Evolutionary conservation across 1,284 basidiomycete genomes (phyloP), one percentile per base, ranked within the genome.

Genomic region (Trametes pubescens): DNA sequence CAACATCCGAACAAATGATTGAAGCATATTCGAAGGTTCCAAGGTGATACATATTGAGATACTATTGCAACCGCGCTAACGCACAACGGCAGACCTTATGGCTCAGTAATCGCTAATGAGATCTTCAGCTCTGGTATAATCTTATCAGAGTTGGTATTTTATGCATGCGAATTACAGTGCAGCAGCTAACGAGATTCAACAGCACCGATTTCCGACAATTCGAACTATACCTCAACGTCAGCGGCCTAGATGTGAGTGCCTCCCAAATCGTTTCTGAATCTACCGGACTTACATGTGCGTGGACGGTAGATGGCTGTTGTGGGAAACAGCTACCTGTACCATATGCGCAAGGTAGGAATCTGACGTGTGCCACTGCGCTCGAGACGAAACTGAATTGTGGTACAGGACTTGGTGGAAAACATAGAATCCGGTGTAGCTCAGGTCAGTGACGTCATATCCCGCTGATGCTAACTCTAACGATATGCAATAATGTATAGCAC

Each of bases 181-280:
- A 22, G 18, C 32, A 44, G 63, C 37, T 11, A 34, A 57, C 47
- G 16, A 13, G 4, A 18, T 51, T 24, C 22, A 59, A 51, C 53
- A 95, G 93, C 72, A 98, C 95, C 48, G 95, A 97, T 75, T 97
- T 96, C 72, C 87, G 94, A 37, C 96, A 99, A 73, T 99, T 99
- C 69, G 93, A 96, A 72, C 81, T 93, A 67, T 99, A 99, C 75
- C 82, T 98, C 38, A 91, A 92, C 69, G 87, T 95, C 18, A 91
- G 93, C 0, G 95, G 95, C 22, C 78, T 96, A 34, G 95, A 96
- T 75, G 92, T 92, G 71, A 73, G 88, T 26, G 13, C 29, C 40
- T n/a, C 62, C 13, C 29, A 8, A 4, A n/a, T 8, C 11, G n/a
- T 18, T 21, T 22, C 55, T 26, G 29, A 26, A 26, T 9, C 2